Conservation (phyloP, 495 filamentous ascomycete genomes). For the Penicillium manginii region DNA sequence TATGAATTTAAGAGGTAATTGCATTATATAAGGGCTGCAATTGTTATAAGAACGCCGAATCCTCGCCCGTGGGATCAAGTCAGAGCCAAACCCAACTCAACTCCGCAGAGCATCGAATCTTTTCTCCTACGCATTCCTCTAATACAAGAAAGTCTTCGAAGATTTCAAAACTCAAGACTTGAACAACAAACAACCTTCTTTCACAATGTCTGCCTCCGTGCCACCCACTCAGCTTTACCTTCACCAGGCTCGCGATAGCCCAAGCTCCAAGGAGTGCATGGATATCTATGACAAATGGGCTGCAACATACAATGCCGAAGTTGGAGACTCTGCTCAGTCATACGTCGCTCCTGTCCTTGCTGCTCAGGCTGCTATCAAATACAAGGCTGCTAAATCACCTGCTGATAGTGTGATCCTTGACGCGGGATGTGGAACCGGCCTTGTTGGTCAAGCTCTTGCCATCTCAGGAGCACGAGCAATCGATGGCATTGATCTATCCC, state of each 20-base stretch:
- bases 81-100: neutral
- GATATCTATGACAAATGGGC: slow-evolving; percentile 52
- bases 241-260: slow-evolving; percentile 28
- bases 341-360: slow-evolving; percentile 45
- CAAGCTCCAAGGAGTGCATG: slow-evolving; percentile 36
- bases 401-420: slow-evolving; percentile 41
- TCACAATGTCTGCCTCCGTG: slow-evolving; percentile 27
- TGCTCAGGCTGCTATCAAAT: slow-evolving; percentile 36
- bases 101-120: neutral
- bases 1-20: slow-evolving; percentile 5
- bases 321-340: slow-evolving; percentile 39
- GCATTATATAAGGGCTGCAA: slow-evolving; percentile 2
- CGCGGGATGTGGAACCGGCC: slow-evolving; percentile 53
- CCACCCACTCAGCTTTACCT: slow-evolving; percentile 26
- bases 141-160: neutral
- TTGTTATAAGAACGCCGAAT: slow-evolving; percentile 24
- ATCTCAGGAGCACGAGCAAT: slow-evolving; percentile 33
- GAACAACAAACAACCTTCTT: neutral
- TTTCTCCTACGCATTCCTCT: neutral
- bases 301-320: slow-evolving; percentile 45
- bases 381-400: slow-evolving; percentile 19
- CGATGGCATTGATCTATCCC: slow-evolving; percentile 48
- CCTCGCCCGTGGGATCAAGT: neutral
- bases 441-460: slow-evolving; percentile 45
- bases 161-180: neutral